phyloP scores from a whole-genome alignment of 164 flowering plant genomes.

The Dillenia turbinata region DNA sequence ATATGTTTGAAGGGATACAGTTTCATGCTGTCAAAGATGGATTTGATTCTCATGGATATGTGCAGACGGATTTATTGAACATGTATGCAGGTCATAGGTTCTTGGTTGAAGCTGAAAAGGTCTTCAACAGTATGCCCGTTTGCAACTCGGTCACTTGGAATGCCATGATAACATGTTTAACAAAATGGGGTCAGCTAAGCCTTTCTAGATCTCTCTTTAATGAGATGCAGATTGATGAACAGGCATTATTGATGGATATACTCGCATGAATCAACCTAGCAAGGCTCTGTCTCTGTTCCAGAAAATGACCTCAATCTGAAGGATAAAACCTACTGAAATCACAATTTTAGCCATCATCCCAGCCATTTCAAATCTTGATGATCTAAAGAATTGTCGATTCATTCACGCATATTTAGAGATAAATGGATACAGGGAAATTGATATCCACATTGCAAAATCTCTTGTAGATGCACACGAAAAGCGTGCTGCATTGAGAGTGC shows the following conservation, averaged over 20 bases:
- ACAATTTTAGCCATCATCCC: slow-evolving; percentile 19
- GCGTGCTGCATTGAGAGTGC: not conserved
- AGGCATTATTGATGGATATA: slow-evolving; percentile 25
- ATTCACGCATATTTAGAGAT: slow-evolving; percentile 14
- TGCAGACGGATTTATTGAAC: slow-evolving; percentile 21
- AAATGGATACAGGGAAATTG: slow-evolving; percentile 7
- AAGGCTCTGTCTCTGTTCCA: slow-evolving; percentile 18
- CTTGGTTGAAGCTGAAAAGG: slow-evolving; percentile 12
- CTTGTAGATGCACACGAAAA: not conserved
- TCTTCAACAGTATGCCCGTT: slow-evolving; percentile 17
- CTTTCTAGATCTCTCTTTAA: slow-evolving; percentile 14
- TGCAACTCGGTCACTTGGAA: slow-evolving; percentile 25
- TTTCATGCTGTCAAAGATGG: slow-evolving; percentile 18
- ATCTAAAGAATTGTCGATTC: slow-evolving; percentile 8
- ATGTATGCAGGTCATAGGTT: slow-evolving; percentile 16
- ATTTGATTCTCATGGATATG: slow-evolving; percentile 19
- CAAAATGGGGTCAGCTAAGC: slow-evolving; percentile 19
- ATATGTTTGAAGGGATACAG: slow-evolving; percentile 16
- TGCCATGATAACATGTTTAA: slow-evolving; percentile 24
- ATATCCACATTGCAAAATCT: slow-evolving; percentile 16
- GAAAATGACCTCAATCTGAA: slow-evolving; percentile 11
- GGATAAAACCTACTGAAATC: slow-evolving; percentile 16
- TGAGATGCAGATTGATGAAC: slow-evolving; percentile 21
- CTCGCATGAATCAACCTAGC: slow-evolving; percentile 9
- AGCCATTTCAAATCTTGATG: slow-evolving; percentile 15